These are phyloP conservation scores for Lumnitzera racemosa DNA, from an alignment of 345 rosid species.

Conservation along the genomic window DNA sequence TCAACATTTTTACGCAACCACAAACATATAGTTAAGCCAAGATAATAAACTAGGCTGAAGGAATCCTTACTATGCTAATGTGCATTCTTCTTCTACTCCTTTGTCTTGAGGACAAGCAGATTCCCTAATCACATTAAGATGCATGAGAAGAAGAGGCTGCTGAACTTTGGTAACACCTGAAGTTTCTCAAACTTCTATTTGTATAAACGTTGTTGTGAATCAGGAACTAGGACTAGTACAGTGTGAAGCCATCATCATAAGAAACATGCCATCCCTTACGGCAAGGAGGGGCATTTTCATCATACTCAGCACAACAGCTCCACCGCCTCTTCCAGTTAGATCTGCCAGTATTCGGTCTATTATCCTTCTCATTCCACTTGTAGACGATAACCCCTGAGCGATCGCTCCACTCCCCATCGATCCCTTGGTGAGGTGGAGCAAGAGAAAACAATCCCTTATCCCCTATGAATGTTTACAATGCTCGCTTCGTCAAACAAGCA, in stretches of 20 bases:
- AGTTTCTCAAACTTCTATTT: no score
- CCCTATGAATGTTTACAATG: constrained; percentile 18
- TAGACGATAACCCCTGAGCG: constrained; percentile 49
- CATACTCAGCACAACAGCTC: constrained; percentile 49
- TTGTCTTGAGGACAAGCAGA: no score
- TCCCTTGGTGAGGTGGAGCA: constrained; percentile 63
- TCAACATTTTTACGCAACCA: no score
- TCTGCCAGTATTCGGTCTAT: constrained; percentile 43
- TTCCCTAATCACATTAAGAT: no score
- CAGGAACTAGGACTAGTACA: constrained; percentile 11
- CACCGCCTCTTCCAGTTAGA: constrained; percentile 49
- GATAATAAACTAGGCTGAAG: no score
- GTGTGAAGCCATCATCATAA: constrained; percentile 53
- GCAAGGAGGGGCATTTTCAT: constrained; percentile 51
- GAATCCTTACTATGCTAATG: no score
- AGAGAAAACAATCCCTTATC: constrained; percentile 45
- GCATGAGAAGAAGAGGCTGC: no score
- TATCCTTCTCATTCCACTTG: constrained; percentile 42
- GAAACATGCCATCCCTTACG: constrained; percentile 42
- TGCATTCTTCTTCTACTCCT: no score
- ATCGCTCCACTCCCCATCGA: constrained; percentile 58
- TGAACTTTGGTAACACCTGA: no score
- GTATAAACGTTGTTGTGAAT: no score
- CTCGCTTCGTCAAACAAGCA: neutral
- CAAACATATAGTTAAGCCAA: no score